These are phyloP conservation scores for Pichia thaimueangensis DNA, from an alignment of 805 yeast genomes.

Conservation along the genomic window DNA sequence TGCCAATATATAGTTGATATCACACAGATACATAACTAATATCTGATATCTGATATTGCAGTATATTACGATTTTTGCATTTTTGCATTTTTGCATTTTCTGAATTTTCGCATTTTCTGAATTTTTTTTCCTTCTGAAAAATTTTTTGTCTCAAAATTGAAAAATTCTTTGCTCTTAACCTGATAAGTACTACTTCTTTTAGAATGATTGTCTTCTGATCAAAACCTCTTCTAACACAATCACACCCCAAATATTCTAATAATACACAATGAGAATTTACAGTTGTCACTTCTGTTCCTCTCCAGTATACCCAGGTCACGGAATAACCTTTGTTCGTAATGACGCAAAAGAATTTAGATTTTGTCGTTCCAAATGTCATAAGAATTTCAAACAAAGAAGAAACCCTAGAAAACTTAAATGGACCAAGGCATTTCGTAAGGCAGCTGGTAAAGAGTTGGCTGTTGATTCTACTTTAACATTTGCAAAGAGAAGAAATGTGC, in stretches of 20 bases:
- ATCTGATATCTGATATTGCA: no score
- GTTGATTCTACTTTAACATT: slow-evolving; percentile 95
- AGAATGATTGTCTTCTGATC: not conserved
- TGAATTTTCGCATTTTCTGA: not conserved
- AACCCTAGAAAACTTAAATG: slow-evolving; percentile 97
- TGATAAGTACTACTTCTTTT: no score
- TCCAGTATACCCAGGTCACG: slow-evolving; percentile 92
- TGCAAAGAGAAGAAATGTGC: slow-evolving; percentile 96
- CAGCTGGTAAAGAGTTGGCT: slow-evolving; percentile 97
- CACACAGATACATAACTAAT: no score
- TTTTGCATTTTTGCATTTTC: not conserved
- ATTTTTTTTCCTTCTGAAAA: not conserved
- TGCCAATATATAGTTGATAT: no score
- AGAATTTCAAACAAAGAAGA: slow-evolving; percentile 94
- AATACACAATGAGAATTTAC: slow-evolving; percentile 62
- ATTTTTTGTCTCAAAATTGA: not conserved
- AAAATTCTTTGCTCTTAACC: not conserved
- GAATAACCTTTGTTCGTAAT: slow-evolving; percentile 95
- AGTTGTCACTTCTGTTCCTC: slow-evolving; percentile 97
- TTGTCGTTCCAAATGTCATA: slow-evolving; percentile 97
- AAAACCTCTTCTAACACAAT: not conserved
- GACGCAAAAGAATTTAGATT: slow-evolving; percentile 97
- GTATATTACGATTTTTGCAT: no score
- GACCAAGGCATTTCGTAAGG: slow-evolving; percentile 98
- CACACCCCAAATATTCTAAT: no score